Evolutionary conservation across 257 asterid genomes (phyloP), one percentile per base, ranked within the genome.

Genomic region (Gynochthodes officinalis): DNA sequence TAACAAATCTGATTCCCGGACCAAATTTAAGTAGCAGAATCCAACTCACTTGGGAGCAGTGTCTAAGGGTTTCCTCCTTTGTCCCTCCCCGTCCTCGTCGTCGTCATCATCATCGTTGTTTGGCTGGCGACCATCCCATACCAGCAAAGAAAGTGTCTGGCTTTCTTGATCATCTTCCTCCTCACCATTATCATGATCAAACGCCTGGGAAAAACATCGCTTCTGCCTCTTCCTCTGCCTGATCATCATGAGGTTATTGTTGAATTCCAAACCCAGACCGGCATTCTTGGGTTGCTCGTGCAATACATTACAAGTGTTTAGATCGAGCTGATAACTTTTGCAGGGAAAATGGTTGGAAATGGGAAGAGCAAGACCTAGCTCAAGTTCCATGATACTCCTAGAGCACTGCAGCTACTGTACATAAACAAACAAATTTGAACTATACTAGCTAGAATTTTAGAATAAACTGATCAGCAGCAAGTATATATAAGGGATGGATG

Each of bases 351-450:
- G 54, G 58, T 68, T 4, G 9, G 52, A 62, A 69, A 70, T 46
- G 32, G 78, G 61, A 64, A 80, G 90, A 49, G 83, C 88, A 68
- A 89, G 85, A 16, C 88, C 87, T 7, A 89, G 83, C 63, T 89
- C 93, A 40, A 89, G 88, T 71, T 89, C 96, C 96, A 89, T 88
- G 7, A n/a, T n/a, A n/a, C n/a, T n/a, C n/a, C n/a, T n/a, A n/a
- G n/a, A n/a, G n/a, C n/a, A n/a, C n/a, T n/a, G n/a, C n/a, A n/a
- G n/a, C n/a, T n/a, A 9, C 32, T 67, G 19, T 67, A 28, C 72
- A 58, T 4, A 14, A 25, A 53, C 49, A 0, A 54, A 40, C 32
- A 54, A 61, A 8, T 19, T 16, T 21, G 4, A 25, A n/a, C n/a
- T n/a, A n/a, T n/a, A n/a, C n/a, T n/a, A n/a, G n/a, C n/a, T n/a